Conservation (phyloP, 495 filamentous ascomycete species). For the Tetracladium setigerum region DNA sequence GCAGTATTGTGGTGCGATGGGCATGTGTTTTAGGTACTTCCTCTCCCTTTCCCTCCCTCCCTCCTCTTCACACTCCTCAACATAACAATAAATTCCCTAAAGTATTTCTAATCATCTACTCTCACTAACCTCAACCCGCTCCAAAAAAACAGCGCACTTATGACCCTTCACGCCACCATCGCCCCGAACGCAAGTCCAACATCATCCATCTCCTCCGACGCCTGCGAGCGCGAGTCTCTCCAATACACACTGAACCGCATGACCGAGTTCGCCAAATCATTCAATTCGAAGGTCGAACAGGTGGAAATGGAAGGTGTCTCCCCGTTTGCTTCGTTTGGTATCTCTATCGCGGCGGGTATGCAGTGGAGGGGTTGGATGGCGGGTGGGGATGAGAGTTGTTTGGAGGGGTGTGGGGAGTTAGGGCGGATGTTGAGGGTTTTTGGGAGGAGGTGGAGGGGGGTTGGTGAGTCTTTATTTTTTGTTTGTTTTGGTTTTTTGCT, state of each 20-base stretch:
- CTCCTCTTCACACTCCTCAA: too few species aligned
- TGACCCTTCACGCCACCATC: constrained; percentile 8
- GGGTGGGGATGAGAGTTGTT: constrained; percentile 1
- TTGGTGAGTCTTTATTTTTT: constrained; percentile 4
- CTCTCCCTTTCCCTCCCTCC: too few species aligned
- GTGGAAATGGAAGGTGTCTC: constrained; percentile 8
- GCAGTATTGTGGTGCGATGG: constrained; percentile 12
- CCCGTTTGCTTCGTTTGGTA: constrained; percentile 7
- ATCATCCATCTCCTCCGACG: neutral
- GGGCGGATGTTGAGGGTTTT: constrained; percentile 7
- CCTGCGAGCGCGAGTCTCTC: constrained; percentile 1
- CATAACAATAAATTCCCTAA: too few species aligned
- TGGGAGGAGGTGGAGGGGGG: constrained; percentile 8
- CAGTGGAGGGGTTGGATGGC: constrained; percentile 5
- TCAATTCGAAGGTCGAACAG: constrained; percentile 4
- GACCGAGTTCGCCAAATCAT: neutral
- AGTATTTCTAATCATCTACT: too few species aligned
- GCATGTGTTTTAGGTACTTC: constrained; percentile 14
- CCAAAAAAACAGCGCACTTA: constrained; percentile 3
- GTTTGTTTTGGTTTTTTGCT: too few species aligned
- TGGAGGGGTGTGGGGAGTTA: neutral
- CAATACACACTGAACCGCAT: constrained; percentile 1
- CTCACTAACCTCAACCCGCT: too few species aligned
- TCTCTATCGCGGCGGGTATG: neutral
- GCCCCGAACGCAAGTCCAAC: neutral